phyloP scores from a whole-genome alignment of 805 yeast genomes.

The Myxozyma geophila region DNA sequence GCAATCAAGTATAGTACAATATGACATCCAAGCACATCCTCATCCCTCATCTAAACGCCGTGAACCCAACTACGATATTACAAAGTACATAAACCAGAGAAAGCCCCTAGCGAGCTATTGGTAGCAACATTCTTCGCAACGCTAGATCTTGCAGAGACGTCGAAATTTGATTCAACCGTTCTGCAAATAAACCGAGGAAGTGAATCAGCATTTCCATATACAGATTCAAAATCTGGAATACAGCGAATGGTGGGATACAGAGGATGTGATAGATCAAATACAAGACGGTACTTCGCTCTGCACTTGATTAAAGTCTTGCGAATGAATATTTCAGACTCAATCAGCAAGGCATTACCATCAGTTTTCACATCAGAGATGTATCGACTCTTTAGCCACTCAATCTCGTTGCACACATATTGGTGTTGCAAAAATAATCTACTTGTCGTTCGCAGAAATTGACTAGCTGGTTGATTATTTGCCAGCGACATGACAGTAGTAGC shows the following conservation, averaged over 20 bases:
- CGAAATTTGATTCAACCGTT: not conserved
- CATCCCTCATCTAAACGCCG: no score
- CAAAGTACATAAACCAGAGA: not conserved
- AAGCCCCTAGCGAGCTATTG: slow-evolving; percentile 3
- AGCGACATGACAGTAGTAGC: not conserved
- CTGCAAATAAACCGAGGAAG: slow-evolving; percentile 8
- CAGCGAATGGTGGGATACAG: not conserved
- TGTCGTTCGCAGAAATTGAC: slow-evolving; percentile 1
- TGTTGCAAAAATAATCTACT: slow-evolving; percentile 3
- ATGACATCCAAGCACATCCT: no score
- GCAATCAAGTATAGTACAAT: no score
- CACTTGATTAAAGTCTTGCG: slow-evolving; percentile 10
- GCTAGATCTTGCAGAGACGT: not conserved
- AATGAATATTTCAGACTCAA: slow-evolving; percentile 17
- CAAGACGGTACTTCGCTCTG: slow-evolving; percentile 5
- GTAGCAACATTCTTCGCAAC: not conserved
- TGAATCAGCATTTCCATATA: slow-evolving; percentile 3
- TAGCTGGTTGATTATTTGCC: not conserved
- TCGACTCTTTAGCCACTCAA: slow-evolving; percentile 16
- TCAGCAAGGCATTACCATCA: not conserved
- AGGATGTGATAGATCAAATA: not conserved
- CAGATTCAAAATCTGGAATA: not conserved
- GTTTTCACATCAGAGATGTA: slow-evolving; percentile 14
- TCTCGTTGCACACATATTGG: slow-evolving; percentile 5
- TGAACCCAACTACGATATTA: not conserved